Conservation (phyloP, 331 rosid genomes). For the Ulmus americana region DNA sequence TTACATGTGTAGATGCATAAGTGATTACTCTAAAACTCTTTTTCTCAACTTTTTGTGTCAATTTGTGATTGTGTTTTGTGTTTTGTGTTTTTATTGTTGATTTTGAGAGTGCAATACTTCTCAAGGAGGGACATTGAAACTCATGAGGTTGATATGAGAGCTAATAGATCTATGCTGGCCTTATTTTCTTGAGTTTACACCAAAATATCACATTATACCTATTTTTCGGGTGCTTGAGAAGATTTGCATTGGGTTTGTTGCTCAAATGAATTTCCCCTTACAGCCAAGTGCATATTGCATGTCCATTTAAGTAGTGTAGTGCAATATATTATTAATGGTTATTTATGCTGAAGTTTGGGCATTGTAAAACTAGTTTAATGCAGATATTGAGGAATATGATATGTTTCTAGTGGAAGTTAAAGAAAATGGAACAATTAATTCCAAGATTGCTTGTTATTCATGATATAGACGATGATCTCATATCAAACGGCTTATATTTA, state of each 20-base stretch:
- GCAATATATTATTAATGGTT: too few relatives aligned
- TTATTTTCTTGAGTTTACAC: not conserved
- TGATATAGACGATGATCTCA: too few relatives aligned
- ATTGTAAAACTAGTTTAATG: too few relatives aligned
- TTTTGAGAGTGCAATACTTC: not conserved
- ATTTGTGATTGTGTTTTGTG: constrained; percentile 1
- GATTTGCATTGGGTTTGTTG: not conserved
- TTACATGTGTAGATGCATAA: not conserved
- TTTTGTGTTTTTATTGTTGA: not conserved
- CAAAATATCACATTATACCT: not conserved
- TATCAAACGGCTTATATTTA: too few relatives aligned
- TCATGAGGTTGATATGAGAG: too few relatives aligned
- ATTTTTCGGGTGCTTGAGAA: not conserved
- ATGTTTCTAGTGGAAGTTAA: too few relatives aligned
- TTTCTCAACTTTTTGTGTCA: not conserved
- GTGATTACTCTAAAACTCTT: not conserved
- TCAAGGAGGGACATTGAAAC: not conserved
- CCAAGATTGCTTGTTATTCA: too few relatives aligned
- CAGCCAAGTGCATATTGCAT: not conserved
- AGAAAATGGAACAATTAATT: too few relatives aligned
- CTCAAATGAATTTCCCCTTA: not conserved
- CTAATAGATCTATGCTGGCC: not conserved
- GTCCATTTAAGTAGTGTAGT: not conserved
- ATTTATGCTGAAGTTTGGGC: too few relatives aligned
- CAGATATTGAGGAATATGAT: too few relatives aligned